phyloP scores from a whole-genome alignment of 805 yeast genomes.

The Komagataella ulmi region DNA sequence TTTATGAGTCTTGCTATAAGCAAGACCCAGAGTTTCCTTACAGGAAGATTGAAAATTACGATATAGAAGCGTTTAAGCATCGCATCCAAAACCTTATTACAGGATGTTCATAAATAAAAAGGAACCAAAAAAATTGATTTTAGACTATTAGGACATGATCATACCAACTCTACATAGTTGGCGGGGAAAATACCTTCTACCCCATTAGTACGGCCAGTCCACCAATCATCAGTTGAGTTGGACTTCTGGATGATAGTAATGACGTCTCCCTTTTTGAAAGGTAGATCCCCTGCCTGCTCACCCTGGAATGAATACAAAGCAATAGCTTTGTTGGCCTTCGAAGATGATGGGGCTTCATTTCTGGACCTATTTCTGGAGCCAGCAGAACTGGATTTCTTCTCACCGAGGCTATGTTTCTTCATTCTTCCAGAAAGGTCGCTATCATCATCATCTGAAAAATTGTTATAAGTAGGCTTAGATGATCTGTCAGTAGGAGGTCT shows the following conservation, averaged over 20 bases:
- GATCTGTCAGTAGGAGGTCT: conserved; percentile 19
- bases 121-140: neutral
- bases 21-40: neutral
- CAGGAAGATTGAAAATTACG: neutral
- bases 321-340: conserved; percentile 63
- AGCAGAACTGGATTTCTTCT: conserved; percentile 6
- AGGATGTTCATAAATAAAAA: neutral
- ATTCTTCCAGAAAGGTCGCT: neutral
- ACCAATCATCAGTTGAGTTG: conserved; percentile 92
- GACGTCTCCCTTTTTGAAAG: conserved; percentile 90
- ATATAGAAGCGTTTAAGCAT: neutral
- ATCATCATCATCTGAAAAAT: conserved; percentile 3
- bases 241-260: conserved; percentile 78
- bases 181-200: conserved; percentile 94
- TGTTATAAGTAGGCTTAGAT: neutral
- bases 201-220: conserved; percentile 89
- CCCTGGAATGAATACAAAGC: conserved; percentile 86
- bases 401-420: neutral
- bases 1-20: neutral
- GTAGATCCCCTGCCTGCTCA: conserved; percentile 85
- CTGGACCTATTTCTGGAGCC: neutral
- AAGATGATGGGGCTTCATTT: conserved; percentile 9
- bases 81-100: neutral
- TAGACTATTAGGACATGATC: conserved; percentile 3
- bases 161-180: conserved; percentile 78